These are phyloP conservation scores for Calonectria pauciramosa DNA, from an alignment of 2,329 filamentous ascomycete species.

Conservation along the genomic window DNA sequence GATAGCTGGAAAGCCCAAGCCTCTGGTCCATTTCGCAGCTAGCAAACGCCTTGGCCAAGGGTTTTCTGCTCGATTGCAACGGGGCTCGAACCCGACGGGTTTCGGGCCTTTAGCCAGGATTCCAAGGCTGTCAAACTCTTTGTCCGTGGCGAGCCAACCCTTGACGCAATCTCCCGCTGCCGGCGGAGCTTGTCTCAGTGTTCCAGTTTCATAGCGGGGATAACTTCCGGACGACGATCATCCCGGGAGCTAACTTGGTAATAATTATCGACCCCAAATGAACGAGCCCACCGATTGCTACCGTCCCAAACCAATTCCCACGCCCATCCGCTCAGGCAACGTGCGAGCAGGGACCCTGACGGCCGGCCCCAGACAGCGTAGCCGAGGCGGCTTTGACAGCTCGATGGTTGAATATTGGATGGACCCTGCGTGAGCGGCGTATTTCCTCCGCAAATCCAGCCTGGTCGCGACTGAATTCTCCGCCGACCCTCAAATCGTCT, in stretches of 20 bases:
- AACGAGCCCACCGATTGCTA: not conserved
- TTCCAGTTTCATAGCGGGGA: slow-evolving; percentile 24
- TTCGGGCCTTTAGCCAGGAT: slow-evolving; percentile 13
- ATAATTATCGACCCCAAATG: not conserved
- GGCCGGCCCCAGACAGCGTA: not conserved
- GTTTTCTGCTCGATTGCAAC: not conserved
- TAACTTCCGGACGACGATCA: slow-evolving; percentile 34
- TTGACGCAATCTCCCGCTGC: slow-evolving; percentile 31
- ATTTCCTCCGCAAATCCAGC: not conserved
- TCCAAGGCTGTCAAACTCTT: not conserved
- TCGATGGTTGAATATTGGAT: not conserved
- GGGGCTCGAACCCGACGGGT: not conserved
- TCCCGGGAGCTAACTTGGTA: slow-evolving; percentile 1
- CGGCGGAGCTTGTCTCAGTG: slow-evolving; percentile 24
- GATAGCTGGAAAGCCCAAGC: slow-evolving; percentile 8
- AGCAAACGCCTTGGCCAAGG: slow-evolving; percentile 8
- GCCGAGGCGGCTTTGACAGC: not conserved
- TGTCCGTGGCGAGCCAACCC: slow-evolving; percentile 25
- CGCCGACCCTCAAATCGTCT: slow-evolving; percentile 30
- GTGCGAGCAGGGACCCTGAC: not conserved
- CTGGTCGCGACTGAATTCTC: slow-evolving; percentile 43
- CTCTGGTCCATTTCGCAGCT: not conserved
- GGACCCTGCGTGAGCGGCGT: not conserved
- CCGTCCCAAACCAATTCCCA: not conserved
- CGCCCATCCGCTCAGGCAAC: not conserved